Percentiles rank a stretch among this genome's conserved stretches.
Evolutionary conservation across 352 stramenopile species (phyloP).

Genomic region (Globisporangium apiculatum): DNA sequence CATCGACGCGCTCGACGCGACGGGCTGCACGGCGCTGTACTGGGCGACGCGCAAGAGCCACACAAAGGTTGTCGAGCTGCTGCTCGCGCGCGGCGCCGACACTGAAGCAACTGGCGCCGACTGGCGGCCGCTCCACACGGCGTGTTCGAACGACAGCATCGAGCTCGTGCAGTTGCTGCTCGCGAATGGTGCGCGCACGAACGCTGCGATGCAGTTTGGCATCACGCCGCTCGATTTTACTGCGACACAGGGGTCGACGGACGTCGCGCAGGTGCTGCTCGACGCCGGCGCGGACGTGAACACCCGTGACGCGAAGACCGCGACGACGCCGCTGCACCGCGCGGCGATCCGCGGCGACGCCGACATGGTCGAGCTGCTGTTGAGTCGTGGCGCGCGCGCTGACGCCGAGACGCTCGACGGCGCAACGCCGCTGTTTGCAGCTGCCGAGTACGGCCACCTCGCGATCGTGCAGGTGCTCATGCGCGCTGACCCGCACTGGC

Average conservation of each 20-base stretch:
- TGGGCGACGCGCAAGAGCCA: conserved; percentile 12
- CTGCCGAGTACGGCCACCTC: conserved; percentile 13
- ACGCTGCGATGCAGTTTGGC: conserved; percentile 13
- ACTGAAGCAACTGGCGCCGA: conserved; percentile 6
- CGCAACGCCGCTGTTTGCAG: conserved; percentile 11
- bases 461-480: conserved; percentile 11
- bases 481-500: conserved; percentile 7
- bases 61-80: conserved; percentile 3
- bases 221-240: conserved; percentile 14
- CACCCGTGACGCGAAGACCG: conserved; percentile 13
- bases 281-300: conserved; percentile 13
- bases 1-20: conserved; percentile 9
- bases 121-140: conserved; percentile 13
- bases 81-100: conserved; percentile 11
- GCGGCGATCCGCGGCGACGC: conserved; percentile 12
- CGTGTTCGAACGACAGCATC: conserved; percentile 12
- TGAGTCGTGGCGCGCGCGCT: conserved; percentile 6
- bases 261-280: conserved; percentile 11
- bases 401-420: conserved; percentile 9
- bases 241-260: conserved; percentile 4
- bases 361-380: conserved; percentile 8
- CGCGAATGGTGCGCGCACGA: conserved; percentile 6
- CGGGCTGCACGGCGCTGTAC: conserved; percentile 12
- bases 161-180: conserved; percentile 12
- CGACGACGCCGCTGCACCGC: conserved; percentile 12